Percentiles rank a stretch among this genome's conserved stretches.
phyloP scores from a whole-genome alignment of 1,139 yeast species.

The Chernovozyma aurita region DNA sequence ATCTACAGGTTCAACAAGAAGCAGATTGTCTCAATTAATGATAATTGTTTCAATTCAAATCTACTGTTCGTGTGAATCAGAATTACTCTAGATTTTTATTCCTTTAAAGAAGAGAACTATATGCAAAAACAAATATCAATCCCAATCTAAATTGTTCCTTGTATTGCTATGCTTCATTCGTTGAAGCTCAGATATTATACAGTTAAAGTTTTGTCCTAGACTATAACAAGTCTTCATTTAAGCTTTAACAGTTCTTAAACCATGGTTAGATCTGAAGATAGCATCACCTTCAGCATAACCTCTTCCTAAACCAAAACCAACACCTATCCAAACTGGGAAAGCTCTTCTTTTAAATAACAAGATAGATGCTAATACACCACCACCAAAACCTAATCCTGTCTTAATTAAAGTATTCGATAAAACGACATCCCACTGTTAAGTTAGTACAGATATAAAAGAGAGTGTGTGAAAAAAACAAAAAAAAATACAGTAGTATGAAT shows the following conservation, averaged over 20 bases:
- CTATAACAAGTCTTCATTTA: constrained; percentile 20
- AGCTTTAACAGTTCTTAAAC: constrained; percentile 68
- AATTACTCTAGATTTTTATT: too few relatives aligned
- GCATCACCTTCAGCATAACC: constrained; percentile 98
- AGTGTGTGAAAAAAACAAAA: neutral
- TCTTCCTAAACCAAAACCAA: constrained; percentile 95
- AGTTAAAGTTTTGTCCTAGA: neutral
- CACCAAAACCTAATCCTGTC: constrained; percentile 97
- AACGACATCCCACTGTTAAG: constrained; percentile 86
- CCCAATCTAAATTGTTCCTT: neutral
- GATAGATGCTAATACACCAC: constrained; percentile 93
- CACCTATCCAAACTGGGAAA: constrained; percentile 95
- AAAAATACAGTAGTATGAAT: too few relatives aligned
- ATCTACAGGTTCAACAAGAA: too few relatives aligned
- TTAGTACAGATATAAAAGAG: constrained; percentile 21
- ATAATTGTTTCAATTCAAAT: too few relatives aligned
- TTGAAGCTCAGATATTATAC: constrained; percentile 1
- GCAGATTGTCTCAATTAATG: too few relatives aligned
- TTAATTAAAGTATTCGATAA: constrained; percentile 91
- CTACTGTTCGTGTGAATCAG: too few relatives aligned
- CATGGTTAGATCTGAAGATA: constrained; percentile 78
- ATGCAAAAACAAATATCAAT: too few relatives aligned
- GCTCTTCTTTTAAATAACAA: constrained; percentile 88
- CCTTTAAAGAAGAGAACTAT: too few relatives aligned
- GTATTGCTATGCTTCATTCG: neutral